These are phyloP conservation scores for Mrakia hoshinonis DNA, from an alignment of 768 basidiomycete genomes.

Conservation along the genomic window DNA sequence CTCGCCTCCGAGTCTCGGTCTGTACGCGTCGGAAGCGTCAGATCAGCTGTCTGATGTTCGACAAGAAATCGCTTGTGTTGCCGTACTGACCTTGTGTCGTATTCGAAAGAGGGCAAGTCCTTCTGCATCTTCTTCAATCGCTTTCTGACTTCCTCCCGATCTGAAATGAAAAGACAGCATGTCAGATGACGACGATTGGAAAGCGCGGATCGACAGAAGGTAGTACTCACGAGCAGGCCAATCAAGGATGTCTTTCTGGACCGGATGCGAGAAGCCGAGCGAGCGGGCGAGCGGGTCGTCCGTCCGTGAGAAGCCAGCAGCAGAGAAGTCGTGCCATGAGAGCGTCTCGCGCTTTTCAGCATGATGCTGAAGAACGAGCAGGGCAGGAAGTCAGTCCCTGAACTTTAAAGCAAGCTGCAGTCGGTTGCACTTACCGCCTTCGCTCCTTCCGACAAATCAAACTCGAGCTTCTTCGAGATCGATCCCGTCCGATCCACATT, in stretches of 20 bases:
- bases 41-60: neutral
- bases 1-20: conserved; percentile 34
- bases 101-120: conserved; percentile 71
- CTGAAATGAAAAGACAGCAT: neutral
- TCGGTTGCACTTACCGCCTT: conserved; percentile 47
- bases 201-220: neutral
- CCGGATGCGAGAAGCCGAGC: conserved; percentile 62
- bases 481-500: conserved; percentile 24
- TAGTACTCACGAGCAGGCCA: conserved; percentile 52
- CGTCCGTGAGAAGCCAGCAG: conserved; percentile 67
- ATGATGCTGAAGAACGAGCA: conserved; percentile 28
- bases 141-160: conserved; percentile 57
- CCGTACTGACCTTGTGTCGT: conserved; percentile 63
- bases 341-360: conserved; percentile 69
- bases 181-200: neutral
- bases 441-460: conserved; percentile 85
- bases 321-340: conserved; percentile 83
- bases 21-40: neutral
- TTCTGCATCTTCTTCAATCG: conserved; percentile 80
- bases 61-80: no score
- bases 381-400: conserved; percentile 12
- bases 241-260: conserved; percentile 53
- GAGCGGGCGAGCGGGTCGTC: conserved; percentile 70
- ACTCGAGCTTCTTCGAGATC: conserved; percentile 67
- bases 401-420: conserved; percentile 17